These are phyloP conservation scores for Penicillium italicum DNA, from an alignment of 2,329 filamentous ascomycete species.

Conservation along the genomic window DNA sequence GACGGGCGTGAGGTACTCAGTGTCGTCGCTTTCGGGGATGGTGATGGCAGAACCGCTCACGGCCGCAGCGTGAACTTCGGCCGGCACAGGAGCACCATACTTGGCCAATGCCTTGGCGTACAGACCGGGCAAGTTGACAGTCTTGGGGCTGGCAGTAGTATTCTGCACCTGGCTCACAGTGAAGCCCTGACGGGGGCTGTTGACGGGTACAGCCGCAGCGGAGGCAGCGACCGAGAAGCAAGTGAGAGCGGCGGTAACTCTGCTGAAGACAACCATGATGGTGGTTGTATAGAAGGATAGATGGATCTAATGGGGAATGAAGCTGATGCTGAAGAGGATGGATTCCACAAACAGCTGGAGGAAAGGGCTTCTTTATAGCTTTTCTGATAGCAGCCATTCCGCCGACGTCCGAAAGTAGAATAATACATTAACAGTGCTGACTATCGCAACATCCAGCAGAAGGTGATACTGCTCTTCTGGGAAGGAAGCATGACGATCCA, in stretches of 20 bases:
- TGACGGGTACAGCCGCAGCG: conserved; percentile 31
- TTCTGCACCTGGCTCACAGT: conserved; percentile 30
- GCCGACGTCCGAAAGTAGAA: not conserved
- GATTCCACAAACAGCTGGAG: conserved; percentile 6
- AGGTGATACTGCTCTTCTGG: conserved; percentile 23
- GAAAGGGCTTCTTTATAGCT: conserved; percentile 26
- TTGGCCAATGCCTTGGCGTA: conserved; percentile 31
- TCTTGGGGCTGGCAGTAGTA: conserved; percentile 18
- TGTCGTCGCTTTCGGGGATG: conserved; percentile 50
- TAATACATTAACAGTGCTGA: not conserved
- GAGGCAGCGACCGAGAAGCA: conserved; percentile 29
- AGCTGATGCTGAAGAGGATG: conserved; percentile 17
- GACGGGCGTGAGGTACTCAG: conserved; percentile 60
- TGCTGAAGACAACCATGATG: conserved; percentile 37
- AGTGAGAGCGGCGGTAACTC: conserved; percentile 25
- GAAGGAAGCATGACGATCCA: conserved; percentile 22
- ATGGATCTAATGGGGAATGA: conserved; percentile 5
- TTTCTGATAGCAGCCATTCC: conserved; percentile 1
- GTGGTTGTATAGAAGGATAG: conserved; percentile 11
- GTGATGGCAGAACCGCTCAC: conserved; percentile 36
- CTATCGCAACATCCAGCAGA: conserved; percentile 11
- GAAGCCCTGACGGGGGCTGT: conserved; percentile 29
- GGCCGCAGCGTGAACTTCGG: conserved; percentile 31
- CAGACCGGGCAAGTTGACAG: conserved; percentile 28
- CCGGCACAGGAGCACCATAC: conserved; percentile 31